Evolutionary conservation across 179 eudicot genomes (phyloP).

Genomic region (Kewa caespitosa): DNA sequence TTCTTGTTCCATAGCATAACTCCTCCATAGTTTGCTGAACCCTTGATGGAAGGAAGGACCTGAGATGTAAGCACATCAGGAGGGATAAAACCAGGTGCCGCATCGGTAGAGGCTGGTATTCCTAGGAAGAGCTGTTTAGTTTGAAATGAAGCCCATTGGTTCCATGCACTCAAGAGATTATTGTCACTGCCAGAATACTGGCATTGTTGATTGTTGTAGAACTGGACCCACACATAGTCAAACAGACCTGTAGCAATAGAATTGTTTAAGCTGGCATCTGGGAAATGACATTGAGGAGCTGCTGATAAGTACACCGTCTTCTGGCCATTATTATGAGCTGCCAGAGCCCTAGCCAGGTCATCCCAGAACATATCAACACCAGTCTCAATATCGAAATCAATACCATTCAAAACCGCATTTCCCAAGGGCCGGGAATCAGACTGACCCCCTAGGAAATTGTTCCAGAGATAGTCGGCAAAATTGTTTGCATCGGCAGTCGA

Average conservation of each 20-base stretch:
- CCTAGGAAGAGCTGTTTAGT: conserved; percentile 36
- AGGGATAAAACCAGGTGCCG: conserved; percentile 40
- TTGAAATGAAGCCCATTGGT: conserved; percentile 32
- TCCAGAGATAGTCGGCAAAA: conserved; percentile 39
- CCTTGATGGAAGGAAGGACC: conserved; percentile 37
- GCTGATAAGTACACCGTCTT: conserved; percentile 35
- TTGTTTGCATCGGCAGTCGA: conserved; percentile 40
- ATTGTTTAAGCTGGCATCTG: conserved; percentile 28
- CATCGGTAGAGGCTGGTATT: conserved; percentile 37
- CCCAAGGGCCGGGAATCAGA: conserved; percentile 34
- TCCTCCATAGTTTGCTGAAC: conserved; percentile 24
- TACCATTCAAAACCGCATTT: conserved; percentile 35
- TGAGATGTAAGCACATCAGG: conserved; percentile 23
- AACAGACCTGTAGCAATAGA: conserved; percentile 33
- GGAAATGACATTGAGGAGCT: conserved; percentile 45
- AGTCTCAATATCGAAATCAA: conserved; percentile 43
- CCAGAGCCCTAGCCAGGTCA: conserved; percentile 32
- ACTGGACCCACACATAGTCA: conserved; percentile 50
- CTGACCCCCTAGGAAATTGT: conserved; percentile 40
- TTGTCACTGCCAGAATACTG: conserved; percentile 19
- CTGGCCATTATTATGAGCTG: conserved; percentile 18
- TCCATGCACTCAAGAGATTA: conserved; percentile 31
- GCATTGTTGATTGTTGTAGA: conserved; percentile 42
- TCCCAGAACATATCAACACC: conserved; percentile 30
- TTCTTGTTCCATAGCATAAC: conserved; percentile 28